Base-by-base conservation (phyloP, 441 rosid genomes). In the Kokia cookei region DNA sequence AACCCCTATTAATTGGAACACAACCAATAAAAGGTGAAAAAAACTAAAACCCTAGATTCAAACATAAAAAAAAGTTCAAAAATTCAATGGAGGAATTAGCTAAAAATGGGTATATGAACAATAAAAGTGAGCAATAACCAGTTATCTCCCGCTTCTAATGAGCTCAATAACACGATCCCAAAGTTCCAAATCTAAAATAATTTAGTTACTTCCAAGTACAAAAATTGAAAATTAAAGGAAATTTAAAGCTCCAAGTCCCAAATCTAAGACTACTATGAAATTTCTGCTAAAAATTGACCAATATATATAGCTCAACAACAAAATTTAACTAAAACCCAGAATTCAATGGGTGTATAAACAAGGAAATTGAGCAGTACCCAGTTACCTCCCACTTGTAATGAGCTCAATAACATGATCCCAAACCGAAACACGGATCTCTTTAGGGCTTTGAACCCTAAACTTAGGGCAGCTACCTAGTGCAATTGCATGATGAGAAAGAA, bases 381-480 rank as follows among this genome's bases (percentile, higher is more conserved):
- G 65, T 73, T 63, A 90, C 98, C 99, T 91, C 54, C 87, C 80
- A 70, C 75, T 77, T 65, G 82, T 80, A 77, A 96, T 62, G 73
- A 93, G 97, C 66, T 92, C 88, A 51, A 92, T 57, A 5, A 82
- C 74, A 78, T 86, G 94, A 68, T 88, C 77, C 97, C 97, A 96
- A 77, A 88, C 92, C 1, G 93, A 80, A 73, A 80, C 1, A 27
- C 97, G 83, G 4, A 92, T 85, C 77, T 86, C 89, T 22, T 74
- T 81, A 6, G 97, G 84, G n/a, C 13, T 80, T 72, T 73, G 77
- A 75, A 96, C 94, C 90, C 99, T 89, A 75, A 96, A 92, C 81
- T 93, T 96, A 3, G 99, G 98, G 84, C 99, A 96, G 78, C 97
- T 96, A 1, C 99, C 99, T 15, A 96, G 97, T 70, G 86, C 94